These are phyloP conservation scores for Phaeoacremonium minimum DNA, from an alignment of 2,329 filamentous ascomycete genomes.

Conservation along the genomic window DNA sequence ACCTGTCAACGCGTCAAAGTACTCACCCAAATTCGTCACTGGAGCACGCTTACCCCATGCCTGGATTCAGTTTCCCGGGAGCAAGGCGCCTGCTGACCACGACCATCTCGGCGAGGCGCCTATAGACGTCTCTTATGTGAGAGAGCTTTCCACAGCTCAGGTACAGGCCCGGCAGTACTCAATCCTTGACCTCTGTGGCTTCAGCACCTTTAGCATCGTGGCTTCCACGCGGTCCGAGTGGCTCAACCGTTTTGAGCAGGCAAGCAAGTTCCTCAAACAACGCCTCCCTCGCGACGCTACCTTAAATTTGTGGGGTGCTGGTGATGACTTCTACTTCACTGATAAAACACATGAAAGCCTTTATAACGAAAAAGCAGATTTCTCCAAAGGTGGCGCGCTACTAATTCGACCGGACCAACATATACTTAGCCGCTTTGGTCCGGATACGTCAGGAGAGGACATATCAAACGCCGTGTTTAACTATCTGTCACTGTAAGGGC, in stretches of 20 bases:
- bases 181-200: conserved; percentile 27
- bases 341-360: not conserved
- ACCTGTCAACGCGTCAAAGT: conserved; percentile 30
- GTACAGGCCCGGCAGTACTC: conserved; percentile 21
- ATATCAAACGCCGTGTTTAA: not conserved
- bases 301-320: not conserved
- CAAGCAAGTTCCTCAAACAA: not conserved
- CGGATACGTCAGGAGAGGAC: not conserved
- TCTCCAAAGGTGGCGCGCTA: conserved; percentile 1
- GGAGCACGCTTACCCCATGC: conserved; percentile 35
- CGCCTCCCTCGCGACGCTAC: not conserved
- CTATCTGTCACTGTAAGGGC: not conserved
- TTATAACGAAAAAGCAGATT: not conserved
- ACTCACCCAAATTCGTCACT: conserved; percentile 24
- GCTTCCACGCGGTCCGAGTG: not conserved
- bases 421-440: not conserved
- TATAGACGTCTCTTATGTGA: conserved; percentile 27
- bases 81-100: not conserved
- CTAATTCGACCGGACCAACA: conserved; percentile 6
- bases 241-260: not conserved
- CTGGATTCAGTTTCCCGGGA: conserved; percentile 23
- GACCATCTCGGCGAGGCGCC: conserved; percentile 7
- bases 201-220: conserved; percentile 20
- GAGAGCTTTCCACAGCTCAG: conserved; percentile 20
- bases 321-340: conserved; percentile 2